Evolutionary conservation across 2,329 filamentous ascomycete genomes (phyloP).

Genomic region (Aspergillus oerlinghausenensis): DNA sequence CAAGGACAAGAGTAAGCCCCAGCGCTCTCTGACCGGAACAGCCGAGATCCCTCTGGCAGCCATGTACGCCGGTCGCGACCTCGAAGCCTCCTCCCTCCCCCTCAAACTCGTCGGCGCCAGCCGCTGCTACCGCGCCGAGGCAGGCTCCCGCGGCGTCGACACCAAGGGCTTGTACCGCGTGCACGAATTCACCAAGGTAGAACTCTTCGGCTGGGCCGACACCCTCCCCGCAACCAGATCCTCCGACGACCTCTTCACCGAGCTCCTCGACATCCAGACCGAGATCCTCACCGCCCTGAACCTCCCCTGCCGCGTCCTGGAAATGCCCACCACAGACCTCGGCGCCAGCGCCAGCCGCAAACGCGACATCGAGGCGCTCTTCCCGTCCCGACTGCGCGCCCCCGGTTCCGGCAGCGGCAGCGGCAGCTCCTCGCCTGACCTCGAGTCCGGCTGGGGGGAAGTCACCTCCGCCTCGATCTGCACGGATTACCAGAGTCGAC

Average conservation of each 20-base stretch:
- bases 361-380: conserved; percentile 89
- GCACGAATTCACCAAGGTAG: conserved; percentile 97
- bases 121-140: conserved; percentile 93
- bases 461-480: conserved; percentile 87
- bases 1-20: conserved; percentile 62
- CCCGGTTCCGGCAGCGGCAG: background rate
- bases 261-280: conserved; percentile 82
- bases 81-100: conserved; percentile 65
- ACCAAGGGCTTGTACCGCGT: conserved; percentile 95
- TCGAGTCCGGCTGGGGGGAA: conserved; percentile 79
- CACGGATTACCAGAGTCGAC: conserved; percentile 86
- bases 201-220: conserved; percentile 88
- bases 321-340: conserved; percentile 86
- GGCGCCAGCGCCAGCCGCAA: conserved; percentile 85
- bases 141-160: conserved; percentile 80
- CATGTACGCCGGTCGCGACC: conserved; percentile 71
- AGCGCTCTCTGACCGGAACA: conserved; percentile 75
- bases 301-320: conserved; percentile 80
- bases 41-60: conserved; percentile 92
- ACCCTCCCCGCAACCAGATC: conserved; percentile 43
- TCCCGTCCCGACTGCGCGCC: conserved; percentile 64
- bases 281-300: conserved; percentile 74
- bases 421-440: conserved; percentile 7
- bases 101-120: conserved; percentile 77
- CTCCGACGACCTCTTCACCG: conserved; percentile 60